Conservation (phyloP, 2,329 filamentous ascomycete species). For the Hansfordia pulvinata region DNA sequence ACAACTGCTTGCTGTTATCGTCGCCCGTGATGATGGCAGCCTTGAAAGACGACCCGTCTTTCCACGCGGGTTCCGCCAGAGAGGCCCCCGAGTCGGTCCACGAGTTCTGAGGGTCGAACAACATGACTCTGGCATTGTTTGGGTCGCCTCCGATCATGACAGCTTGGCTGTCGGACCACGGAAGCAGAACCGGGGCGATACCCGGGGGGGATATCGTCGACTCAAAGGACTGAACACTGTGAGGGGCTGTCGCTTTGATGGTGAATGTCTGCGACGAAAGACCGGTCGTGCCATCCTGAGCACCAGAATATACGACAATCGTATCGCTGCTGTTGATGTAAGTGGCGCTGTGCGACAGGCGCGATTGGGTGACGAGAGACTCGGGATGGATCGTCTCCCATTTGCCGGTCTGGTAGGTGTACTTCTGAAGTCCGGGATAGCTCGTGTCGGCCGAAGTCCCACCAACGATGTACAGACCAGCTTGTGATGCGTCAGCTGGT, state of each 20-base stretch:
- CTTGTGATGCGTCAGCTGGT: slow-evolving; percentile 39
- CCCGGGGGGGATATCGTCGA: slow-evolving; percentile 46
- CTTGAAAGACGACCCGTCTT: slow-evolving; percentile 41
- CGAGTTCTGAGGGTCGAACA: slow-evolving; percentile 48
- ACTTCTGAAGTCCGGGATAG: slow-evolving; percentile 67
- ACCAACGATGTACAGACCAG: slow-evolving; percentile 70
- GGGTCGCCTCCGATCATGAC: slow-evolving; percentile 62
- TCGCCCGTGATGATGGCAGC: slow-evolving; percentile 54
- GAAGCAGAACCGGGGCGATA: slow-evolving; percentile 56
- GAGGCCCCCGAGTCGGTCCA: slow-evolving; percentile 58
- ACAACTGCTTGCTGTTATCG: slow-evolving; percentile 66
- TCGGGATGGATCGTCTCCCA: slow-evolving; percentile 34
- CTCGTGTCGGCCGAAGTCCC: slow-evolving; percentile 40
- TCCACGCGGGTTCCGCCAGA: slow-evolving; percentile 45
- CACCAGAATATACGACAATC: slow-evolving; percentile 73
- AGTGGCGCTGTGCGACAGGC: slow-evolving; percentile 59
- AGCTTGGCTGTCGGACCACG: slow-evolving; percentile 58
- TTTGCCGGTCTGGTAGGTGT: slow-evolving; percentile 35
- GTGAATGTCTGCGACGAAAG: slow-evolving; percentile 64
- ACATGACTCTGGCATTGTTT: slow-evolving; percentile 54
- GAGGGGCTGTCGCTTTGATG: slow-evolving; percentile 53
- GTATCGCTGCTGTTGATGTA: slow-evolving; percentile 59
- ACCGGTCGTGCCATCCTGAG: slow-evolving; percentile 40
- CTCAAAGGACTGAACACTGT: slow-evolving; percentile 43
- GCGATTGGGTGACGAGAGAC: slow-evolving; percentile 47